Evolutionary conservation across 768 basidiomycete species (phyloP), one percentile per base, ranked within the genome.

Genomic region (Podaxis mareebaensis): DNA sequence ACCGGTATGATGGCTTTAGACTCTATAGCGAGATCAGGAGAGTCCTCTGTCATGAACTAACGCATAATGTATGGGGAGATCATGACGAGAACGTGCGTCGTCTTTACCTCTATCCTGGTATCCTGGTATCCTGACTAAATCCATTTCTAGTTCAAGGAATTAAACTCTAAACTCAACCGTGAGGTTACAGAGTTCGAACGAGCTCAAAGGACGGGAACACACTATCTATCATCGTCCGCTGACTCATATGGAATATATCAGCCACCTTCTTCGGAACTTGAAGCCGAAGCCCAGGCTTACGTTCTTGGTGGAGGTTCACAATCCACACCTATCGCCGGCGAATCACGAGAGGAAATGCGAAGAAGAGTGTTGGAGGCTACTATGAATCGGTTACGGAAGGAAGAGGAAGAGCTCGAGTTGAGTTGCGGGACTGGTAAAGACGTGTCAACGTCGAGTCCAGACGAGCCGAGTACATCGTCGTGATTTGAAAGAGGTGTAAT

Each of bases 41-140:
- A 15, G 89, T 91, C 42, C 77, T 92, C 3, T 92, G 90, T 67
- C 91, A 93, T 70, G 91, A 92, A 69, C 75, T 92, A 40, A 77
- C 90, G 22, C 91, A 93, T 71, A 92, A 91, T 67, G 82, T 89
- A 0, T 90, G 86, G 84, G 77, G 83, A 3, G 85, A 87, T 65
- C 91, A 93, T 67, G 87, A 89, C 68, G 80, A 91, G 56, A 84
- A 90, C 65, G 91, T 91, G 65, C 70, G 88, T 78, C 4, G 20
- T n/a, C 22, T 22, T 17, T 11, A 3, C 42, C 30, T 24, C 11
- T 33, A 42, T 10, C 7, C 7, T 26, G 49, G 12, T 48, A n/a
- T 51, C 22, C 22, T 36, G 40, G 12, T 48, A n/a, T 51, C 22
- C 22, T 36, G 40, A 26, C 53, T 64, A 39, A 20, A 48, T 26